These are phyloP conservation scores for Vinca minor DNA, from an alignment of 257 asterid species.

Conservation along the genomic window DNA sequence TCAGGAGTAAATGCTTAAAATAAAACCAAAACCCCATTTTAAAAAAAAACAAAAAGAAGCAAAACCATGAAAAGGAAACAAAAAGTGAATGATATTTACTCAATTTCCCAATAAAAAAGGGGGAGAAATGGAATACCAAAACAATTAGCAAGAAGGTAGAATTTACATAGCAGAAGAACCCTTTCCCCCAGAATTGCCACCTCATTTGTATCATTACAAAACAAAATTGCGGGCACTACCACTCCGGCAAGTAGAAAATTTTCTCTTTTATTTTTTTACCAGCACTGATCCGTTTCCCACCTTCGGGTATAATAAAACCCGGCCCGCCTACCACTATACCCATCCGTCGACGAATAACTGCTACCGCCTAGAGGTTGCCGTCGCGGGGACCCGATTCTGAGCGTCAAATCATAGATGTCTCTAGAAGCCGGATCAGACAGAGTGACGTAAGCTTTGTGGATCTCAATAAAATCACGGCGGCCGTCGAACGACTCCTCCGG, in stretches of 20 bases:
- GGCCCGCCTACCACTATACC: slow-evolving; percentile 28
- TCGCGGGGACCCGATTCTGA: slow-evolving; percentile 23
- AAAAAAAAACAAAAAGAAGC: too few relatives aligned
- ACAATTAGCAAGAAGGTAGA: neutral
- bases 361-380: slow-evolving; percentile 11
- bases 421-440: slow-evolving; percentile 76
- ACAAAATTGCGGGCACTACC: too few relatives aligned
- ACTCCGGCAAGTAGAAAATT: neutral
- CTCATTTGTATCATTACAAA: neutral
- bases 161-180: slow-evolving; percentile 8
- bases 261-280: slow-evolving; percentile 25
- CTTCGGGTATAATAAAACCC: slow-evolving; percentile 55
- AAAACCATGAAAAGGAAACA: too few relatives aligned
- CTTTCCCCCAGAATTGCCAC: neutral
- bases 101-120: neutral
- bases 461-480: slow-evolving; percentile 56
- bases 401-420: slow-evolving; percentile 48
- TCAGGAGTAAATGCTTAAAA: too few relatives aligned
- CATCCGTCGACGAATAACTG: slow-evolving; percentile 9
- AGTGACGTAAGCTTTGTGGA: slow-evolving; percentile 63
- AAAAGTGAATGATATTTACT: neutral
- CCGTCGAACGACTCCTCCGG: slow-evolving; percentile 40
- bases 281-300: slow-evolving; percentile 98
- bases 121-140: too few relatives aligned
- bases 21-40: too few relatives aligned